A percentile compares a stretch with the other conserved stretches of the same genome.
These are phyloP conservation scores for Diaporthe capsici DNA, from an alignment of 2,329 filamentous ascomycete species.

Conservation along the genomic window DNA sequence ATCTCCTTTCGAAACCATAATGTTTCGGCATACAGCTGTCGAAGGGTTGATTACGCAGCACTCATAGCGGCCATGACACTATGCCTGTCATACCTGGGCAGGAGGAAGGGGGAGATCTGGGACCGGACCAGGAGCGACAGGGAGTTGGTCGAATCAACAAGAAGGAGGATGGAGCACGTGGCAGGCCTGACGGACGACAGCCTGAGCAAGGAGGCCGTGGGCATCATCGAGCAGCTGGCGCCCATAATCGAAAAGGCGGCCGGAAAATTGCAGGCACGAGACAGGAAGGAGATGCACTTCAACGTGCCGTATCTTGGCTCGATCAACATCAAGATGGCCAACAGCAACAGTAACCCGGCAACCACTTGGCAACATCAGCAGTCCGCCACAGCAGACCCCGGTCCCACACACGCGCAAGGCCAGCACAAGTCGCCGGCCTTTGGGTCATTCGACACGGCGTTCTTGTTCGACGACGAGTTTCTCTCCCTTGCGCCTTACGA, in stretches of 20 bases:
- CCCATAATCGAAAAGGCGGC: constrained; percentile 55
- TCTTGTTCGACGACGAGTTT: constrained; percentile 17
- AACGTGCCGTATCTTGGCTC: constrained; percentile 63
- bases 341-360: constrained; percentile 25
- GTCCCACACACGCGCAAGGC: constrained; percentile 3
- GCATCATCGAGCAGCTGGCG: constrained; percentile 59
- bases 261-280: constrained; percentile 38
- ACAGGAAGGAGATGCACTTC: constrained; percentile 52
- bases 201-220: constrained; percentile 57
- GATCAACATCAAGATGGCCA: constrained; percentile 56
- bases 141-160: constrained; percentile 53
- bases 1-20: constrained; percentile 60
- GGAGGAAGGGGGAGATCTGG: constrained; percentile 40
- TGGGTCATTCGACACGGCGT: constrained; percentile 18
- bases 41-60: constrained; percentile 66
- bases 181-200: constrained; percentile 56
- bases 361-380: constrained; percentile 6
- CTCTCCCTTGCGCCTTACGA: constrained; percentile 36
- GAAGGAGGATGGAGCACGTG: constrained; percentile 56
- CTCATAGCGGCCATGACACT: constrained; percentile 66
- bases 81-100: constrained; percentile 64
- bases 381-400: neutral
- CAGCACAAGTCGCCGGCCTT: constrained; percentile 31
- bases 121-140: constrained; percentile 51
- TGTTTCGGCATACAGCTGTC: constrained; percentile 56